These are phyloP conservation scores for Colletotrichum magnum DNA, from an alignment of 2,329 filamentous ascomycete genomes.

Conservation along the genomic window DNA sequence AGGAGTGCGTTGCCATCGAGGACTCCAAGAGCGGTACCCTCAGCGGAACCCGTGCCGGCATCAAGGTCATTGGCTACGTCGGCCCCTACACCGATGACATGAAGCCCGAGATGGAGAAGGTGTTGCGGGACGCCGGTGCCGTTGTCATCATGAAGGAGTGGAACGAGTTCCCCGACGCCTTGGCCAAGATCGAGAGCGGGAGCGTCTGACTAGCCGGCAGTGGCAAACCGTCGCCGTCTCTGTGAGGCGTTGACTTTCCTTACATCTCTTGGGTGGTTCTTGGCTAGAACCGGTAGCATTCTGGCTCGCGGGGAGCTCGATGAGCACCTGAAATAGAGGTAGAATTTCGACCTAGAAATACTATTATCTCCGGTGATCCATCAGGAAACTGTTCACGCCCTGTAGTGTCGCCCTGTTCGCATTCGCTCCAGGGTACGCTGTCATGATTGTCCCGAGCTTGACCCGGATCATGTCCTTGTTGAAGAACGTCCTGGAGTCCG, in stretches of 20 bases:
- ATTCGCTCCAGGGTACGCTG: slow-evolving; percentile 82
- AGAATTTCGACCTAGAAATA: slow-evolving; percentile 2
- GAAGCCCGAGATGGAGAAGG: slow-evolving; percentile 75
- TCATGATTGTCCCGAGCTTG: slow-evolving; percentile 86
- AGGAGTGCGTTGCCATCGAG: slow-evolving; percentile 85
- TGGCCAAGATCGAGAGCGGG: slow-evolving; percentile 58
- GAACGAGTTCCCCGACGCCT: slow-evolving; percentile 65
- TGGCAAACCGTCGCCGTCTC: slow-evolving; percentile 28
- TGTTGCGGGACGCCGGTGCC: slow-evolving; percentile 73
- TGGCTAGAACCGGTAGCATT: slow-evolving; percentile 1
- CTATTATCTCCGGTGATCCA: slow-evolving; percentile 66
- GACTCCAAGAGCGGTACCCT: slow-evolving; percentile 89
- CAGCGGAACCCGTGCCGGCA: slow-evolving; percentile 80
- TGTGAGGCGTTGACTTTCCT: slow-evolving; percentile 11
- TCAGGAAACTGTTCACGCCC: slow-evolving; percentile 91
- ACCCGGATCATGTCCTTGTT: slow-evolving; percentile 85
- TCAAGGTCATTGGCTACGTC: slow-evolving; percentile 87
- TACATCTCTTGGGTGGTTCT: background rate
- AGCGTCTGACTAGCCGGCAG: slow-evolving; percentile 41
- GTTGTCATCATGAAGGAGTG: slow-evolving; percentile 73
- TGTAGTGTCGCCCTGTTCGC: slow-evolving; percentile 89
- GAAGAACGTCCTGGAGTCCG: slow-evolving; percentile 54
- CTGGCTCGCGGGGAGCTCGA: slow-evolving; percentile 6
- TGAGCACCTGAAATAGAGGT: slow-evolving; percentile 5
- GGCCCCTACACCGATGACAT: slow-evolving; percentile 79